Evolutionary conservation across 2,329 filamentous ascomycete species (phyloP), one percentile per base, ranked within the genome.

Genomic region (Cordyceps cicadae): DNA sequence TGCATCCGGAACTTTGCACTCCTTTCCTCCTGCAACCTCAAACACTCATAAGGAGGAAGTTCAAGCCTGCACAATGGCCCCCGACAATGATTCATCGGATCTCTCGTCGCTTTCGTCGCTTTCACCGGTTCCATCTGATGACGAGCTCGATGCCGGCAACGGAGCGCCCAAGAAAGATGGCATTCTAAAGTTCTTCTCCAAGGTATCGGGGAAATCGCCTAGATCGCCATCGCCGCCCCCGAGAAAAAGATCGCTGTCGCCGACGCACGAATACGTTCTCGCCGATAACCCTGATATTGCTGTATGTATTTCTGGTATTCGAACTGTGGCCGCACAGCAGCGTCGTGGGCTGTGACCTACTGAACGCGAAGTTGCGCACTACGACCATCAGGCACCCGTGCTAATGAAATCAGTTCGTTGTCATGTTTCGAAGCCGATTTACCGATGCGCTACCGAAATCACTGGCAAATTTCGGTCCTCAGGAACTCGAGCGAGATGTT

Each of bases 391-490:
- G 60, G 63, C 62, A 43, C 41, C 62, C 60, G 65, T 64, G 68
- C 74, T 75, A 70, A 74, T 68, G 67, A 67, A 17, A 32, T 66
- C 69, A 97, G 91, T 97, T 99, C 76, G 90, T 99, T 74, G 91
- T 97, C 67, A 97, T 96, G 90, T 99, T 97, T 76, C 87, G 93
- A 73, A 89, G 89, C 74, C 90, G 94, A 70, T 97, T 99, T 75
- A 87, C 83, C 75, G 92, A 96, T 63, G 88, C 86, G 63, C 94
- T 99, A 67, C 88, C 92, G 53, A 88, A 92, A 74, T 94, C 91
- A 37, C 81, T 96, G 41, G 82, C 90, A 66, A 90, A 96, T 71
- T 91, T 96, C 67, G 94, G 94, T 24, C 94, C 94, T 14, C 93
- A 99, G 75, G 95, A 99, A 74, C 84, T 99, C 63, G 94, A 99